Evolutionary conservation across 176 grass and related monocot genomes (phyloP), one percentile per base, ranked within the genome.

Genomic region (Rhipidocladum racemiflorum): DNA sequence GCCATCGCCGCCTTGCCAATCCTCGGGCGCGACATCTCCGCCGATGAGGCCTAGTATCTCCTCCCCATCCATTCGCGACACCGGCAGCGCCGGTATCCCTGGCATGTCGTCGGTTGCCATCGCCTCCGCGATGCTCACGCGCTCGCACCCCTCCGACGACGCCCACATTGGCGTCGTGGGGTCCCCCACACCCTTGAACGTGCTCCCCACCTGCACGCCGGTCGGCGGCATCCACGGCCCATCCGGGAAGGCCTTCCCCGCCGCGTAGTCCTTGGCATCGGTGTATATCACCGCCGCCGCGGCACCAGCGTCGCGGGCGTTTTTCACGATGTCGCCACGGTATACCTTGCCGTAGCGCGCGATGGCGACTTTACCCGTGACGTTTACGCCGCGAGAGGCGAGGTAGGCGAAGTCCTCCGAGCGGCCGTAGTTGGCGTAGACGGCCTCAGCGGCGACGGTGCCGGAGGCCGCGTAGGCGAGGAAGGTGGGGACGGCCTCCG

Each of bases 401-500:
- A 98, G 87, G 69, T 65, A 72, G 3, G 89, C 81, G 16, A 86
- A 98, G 82, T 98, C 95, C 83, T 93, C 88, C 7, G 80, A 30
- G 76, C 90, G 88, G 87, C 95, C 95, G 84, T 98, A 95, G 75
- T 91, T 92, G 69, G 92, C 95, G 34, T 98, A 98, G 57, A 87
- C 85, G 32, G 65, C 89, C 64, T 94, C 86, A 24, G 88, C 92
- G 11, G 75, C 4, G 75, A 89, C 92, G 2, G 95, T 85, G 75
- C 90, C 95, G 32, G 95, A 88, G n/a, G 68, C 72, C 0, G 92
- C 27, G 75, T 93, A 98, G 66, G 95, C 95, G 38, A 89, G 90
- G 90, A 93, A 95, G 42, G 95, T 93, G 64, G 95, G 92, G 29
- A 92, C 61, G 11, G 62, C 83, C 40, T 94, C 92, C 39, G 65